These are phyloP conservation scores for Myotisia sp. DNA, from an alignment of 2,329 filamentous ascomycete species.

Conservation along the genomic window DNA sequence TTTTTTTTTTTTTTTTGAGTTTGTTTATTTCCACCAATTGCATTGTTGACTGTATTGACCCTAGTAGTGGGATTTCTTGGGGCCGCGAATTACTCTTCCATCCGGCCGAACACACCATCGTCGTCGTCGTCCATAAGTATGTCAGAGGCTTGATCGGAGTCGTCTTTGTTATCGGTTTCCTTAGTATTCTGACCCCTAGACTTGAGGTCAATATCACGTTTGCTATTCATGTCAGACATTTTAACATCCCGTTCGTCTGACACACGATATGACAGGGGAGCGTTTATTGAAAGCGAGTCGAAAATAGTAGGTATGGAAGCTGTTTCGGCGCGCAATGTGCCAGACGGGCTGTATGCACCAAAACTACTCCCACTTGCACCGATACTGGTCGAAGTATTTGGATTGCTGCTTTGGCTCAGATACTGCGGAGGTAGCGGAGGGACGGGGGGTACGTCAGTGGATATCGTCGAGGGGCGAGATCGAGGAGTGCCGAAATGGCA, in stretches of 20 bases:
- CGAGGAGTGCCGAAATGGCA: slow-evolving; percentile 76
- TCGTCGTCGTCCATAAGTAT: slow-evolving; percentile 75
- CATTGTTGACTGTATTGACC: too few species aligned
- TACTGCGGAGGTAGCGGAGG: slow-evolving; percentile 74
- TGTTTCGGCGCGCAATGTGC: slow-evolving; percentile 18
- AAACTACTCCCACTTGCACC: slow-evolving; percentile 8
- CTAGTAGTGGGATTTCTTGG: too few species aligned
- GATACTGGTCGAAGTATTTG: slow-evolving; percentile 18
- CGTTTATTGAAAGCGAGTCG: slow-evolving; percentile 30
- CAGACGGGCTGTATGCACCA: neutral
- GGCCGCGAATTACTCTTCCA: slow-evolving; percentile 64
- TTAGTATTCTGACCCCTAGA: too few species aligned
- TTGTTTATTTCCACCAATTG: too few species aligned
- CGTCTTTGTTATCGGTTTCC: slow-evolving; percentile 37
- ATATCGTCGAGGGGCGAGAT: slow-evolving; percentile 47
- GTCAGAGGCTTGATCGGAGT: slow-evolving; percentile 40
- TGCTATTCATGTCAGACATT: slow-evolving; percentile 52
- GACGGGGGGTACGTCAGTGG: slow-evolving; percentile 67
- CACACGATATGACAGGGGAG: slow-evolving; percentile 34
- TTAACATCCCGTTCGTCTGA: slow-evolving; percentile 48
- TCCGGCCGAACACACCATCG: slow-evolving; percentile 85
- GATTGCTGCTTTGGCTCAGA: slow-evolving; percentile 45
- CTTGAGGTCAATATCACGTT: slow-evolving; percentile 16
- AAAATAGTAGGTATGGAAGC: slow-evolving; percentile 27
- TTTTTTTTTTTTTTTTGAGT: too few species aligned